Conservation (phyloP, 805 yeast species). For the Ogataea glucozyma region DNA sequence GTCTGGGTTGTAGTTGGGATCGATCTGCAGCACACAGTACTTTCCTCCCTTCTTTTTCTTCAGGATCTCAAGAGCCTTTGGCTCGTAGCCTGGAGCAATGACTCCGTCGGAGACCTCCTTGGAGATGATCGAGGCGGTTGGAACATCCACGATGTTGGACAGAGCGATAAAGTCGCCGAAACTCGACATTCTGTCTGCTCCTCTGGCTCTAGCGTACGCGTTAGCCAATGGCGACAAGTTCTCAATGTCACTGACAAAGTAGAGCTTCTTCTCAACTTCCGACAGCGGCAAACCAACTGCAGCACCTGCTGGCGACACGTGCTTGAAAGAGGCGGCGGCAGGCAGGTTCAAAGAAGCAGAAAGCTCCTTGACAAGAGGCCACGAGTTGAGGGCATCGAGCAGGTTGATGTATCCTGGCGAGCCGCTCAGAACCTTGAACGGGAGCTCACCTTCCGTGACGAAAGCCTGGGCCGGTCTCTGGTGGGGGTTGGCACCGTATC, state of each 20-base stretch:
- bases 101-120: conserved; percentile 99
- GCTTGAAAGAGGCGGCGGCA: conserved; percentile 98
- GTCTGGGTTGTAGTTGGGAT: conserved; percentile 89
- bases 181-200: conserved; percentile 99
- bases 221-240: conserved; percentile 95
- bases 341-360: conserved; percentile 93
- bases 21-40: conserved; percentile 94
- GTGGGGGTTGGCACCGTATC: conserved; percentile 99
- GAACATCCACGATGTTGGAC: conserved; percentile 92
- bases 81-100: conserved; percentile 94
- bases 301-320: conserved; percentile 98
- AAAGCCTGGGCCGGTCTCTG: conserved; percentile 99
- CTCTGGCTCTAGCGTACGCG: conserved; percentile 99
- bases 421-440: conserved; percentile 91
- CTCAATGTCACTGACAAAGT: conserved; percentile 93
- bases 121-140: conserved; percentile 95
- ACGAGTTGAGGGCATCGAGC: conserved; percentile 94
- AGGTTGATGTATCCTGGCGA: conserved; percentile 98
- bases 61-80: conserved; percentile 87
- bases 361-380: conserved; percentile 98
- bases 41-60: conserved; percentile 95
- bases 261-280: conserved; percentile 90
- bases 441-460: conserved; percentile 82
- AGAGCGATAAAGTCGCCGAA: conserved; percentile 98
- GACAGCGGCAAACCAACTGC: conserved; percentile 94